phyloP scores from a whole-genome alignment of 2,329 filamentous ascomycete species.

The Falciphora oryzae region DNA sequence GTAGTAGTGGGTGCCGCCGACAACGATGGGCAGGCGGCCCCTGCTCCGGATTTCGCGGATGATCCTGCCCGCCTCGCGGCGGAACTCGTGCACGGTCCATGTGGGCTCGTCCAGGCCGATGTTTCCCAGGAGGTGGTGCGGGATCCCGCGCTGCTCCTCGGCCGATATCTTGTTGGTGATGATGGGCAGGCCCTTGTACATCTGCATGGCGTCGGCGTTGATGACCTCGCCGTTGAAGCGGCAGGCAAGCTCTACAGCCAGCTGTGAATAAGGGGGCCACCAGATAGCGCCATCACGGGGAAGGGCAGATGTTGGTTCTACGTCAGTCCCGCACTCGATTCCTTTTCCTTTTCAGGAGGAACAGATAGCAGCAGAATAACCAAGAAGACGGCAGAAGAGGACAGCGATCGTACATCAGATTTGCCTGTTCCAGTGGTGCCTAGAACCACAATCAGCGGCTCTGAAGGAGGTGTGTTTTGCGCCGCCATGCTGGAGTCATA shows the following conservation, averaged over 20 bases:
- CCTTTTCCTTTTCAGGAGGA: neutral
- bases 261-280: constrained; percentile 42
- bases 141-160: constrained; percentile 70
- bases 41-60: constrained; percentile 74
- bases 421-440: constrained; percentile 93
- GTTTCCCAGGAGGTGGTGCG: constrained; percentile 81
- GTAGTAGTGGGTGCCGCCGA: constrained; percentile 95
- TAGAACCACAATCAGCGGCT: constrained; percentile 72
- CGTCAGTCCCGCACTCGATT: neutral
- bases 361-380: too few relatives aligned
- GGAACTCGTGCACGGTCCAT: constrained; percentile 79
- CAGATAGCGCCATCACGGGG: too few relatives aligned
- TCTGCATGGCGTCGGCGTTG: constrained; percentile 97
- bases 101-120: constrained; percentile 70
- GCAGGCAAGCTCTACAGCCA: constrained; percentile 81
- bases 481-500: constrained; percentile 26
- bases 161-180: constrained; percentile 88
- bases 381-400: neutral
- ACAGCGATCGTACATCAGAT: constrained; percentile 62
- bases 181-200: constrained; percentile 86
- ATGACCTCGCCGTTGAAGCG: constrained; percentile 88
- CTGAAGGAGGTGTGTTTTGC: constrained; percentile 29
- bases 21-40: constrained; percentile 80
- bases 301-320: neutral
- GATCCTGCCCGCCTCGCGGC: constrained; percentile 57